phyloP scores from a whole-genome alignment of 2,329 filamentous ascomycete species.

The Aspergillus sojae region DNA sequence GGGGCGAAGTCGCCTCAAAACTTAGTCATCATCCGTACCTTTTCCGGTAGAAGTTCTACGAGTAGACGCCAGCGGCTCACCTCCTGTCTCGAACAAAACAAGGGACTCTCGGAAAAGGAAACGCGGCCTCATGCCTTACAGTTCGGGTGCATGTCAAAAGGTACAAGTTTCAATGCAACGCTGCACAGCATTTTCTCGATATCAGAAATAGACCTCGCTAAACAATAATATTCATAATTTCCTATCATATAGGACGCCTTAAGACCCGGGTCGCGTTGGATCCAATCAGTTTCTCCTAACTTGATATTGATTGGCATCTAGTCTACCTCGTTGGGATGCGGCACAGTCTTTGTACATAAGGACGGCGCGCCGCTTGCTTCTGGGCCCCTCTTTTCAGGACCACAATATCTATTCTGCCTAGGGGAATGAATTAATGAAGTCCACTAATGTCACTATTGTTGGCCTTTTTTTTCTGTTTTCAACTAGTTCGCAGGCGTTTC shows the following conservation, averaged over 20 bases:
- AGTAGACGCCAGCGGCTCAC: not conserved
- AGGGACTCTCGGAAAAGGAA: not conserved
- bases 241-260: not conserved
- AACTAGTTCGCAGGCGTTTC: not conserved
- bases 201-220: not conserved
- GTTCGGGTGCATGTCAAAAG: not conserved
- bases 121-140: constrained; percentile 2
- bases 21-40: constrained; percentile 9
- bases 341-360: constrained; percentile 21
- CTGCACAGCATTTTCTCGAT: constrained; percentile 1
- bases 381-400: not conserved
- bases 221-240: constrained; percentile 10
- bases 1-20: constrained; percentile 13
- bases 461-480: not conserved
- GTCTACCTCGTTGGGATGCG: constrained; percentile 16
- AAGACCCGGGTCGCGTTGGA: not conserved
- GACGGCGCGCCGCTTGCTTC: not conserved
- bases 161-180: not conserved
- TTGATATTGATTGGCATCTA: constrained; percentile 4
- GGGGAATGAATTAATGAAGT: not conserved
- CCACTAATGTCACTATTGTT: constrained; percentile 6
- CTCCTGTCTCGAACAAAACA: not conserved
- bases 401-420: constrained; percentile 2
- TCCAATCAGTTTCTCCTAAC: not conserved
- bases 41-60: not conserved